Evolutionary conservation across 1,284 basidiomycete species (phyloP), one percentile per base, ranked within the genome.

Genomic region (Bjerkandera adusta): DNA sequence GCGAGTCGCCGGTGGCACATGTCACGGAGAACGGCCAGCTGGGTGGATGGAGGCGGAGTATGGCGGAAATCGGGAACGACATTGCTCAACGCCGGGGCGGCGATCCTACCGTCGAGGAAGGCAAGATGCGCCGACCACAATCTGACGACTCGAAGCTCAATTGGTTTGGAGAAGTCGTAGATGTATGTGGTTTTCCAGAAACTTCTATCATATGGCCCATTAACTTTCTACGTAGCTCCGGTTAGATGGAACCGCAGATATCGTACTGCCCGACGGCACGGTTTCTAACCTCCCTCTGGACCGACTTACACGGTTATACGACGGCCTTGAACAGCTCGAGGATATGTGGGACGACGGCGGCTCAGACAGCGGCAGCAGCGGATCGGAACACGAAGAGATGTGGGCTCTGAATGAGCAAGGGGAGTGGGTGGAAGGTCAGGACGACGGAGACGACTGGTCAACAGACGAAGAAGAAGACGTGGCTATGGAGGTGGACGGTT

Each of bases 121-220:
- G 73, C 12, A 64, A 61, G 30, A 74, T 85, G 18, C 65, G 68
- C 44, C 67, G 71, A 45, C 75, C 76, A 20, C 56, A 54, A 27
- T 56, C 66, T 25, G 73, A 71, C 33, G 74, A 77, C 50, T 65
- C 67, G 1, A 63, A 66, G 13, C 59, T 86, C 18, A 65, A 72
- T 40, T 91, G 88, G 88, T 77, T 89, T 45, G 88, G 89, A 10
- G 86, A 91, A 67, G 86, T 91, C n/a, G 75, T 76, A 5, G 73
- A 77, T 57, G 88, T 89, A 67, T 49, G 82, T 69, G 12, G 55
- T 40, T 36, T 18, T 10, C 30, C 11, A 8, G 13, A 44, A 12
- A 16, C n/a, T 29, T 41, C 8, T 34, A 43, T 16, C 21, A 20
- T 21, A n/a, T n/a, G n/a, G n/a, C n/a, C n/a, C n/a, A n/a, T n/a